Evolutionary conservation across 1,139 yeast genomes (phyloP), one percentile per base, ranked within the genome.

Genomic region (Debaryomyces nepalensis): DNA sequence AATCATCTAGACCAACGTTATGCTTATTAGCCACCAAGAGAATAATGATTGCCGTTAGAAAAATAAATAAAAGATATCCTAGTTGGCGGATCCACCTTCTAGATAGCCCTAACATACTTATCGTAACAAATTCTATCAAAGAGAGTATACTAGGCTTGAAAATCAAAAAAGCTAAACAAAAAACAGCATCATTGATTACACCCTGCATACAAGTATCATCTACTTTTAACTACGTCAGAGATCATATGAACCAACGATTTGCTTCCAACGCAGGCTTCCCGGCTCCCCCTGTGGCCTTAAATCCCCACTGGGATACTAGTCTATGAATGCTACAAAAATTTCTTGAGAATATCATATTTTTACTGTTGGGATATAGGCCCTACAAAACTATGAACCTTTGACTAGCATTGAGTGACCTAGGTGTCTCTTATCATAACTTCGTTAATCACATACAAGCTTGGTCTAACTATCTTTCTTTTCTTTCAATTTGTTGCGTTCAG

Each of bases 21-120:
- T 61, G 61, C 31, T 63, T 58, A 49, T 70, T 64, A 15, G 76
- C 76, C 11, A 66, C 26, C 8, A 67, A 50, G 21, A 68, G 44
- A 15, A 69, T 48, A 3, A 56, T 21, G 2, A 53, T 40, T 1
- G 63, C 58, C 4, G 59, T 20, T 10, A 47, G 32, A 7, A 62
- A 39, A 5, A 66, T 40, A 3, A 50, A 45, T 4, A 52, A 33
- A 34, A 48, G 41, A 36, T 59, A 64, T 9, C 50, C 49, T n/a
- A 59, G 42, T 44, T 61, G 61, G 21, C 72, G 57, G n/a, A 59
- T 21, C 35, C 55, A 47, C 41, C 63, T 52, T 41, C 55, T 53
- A n/a, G 66, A 60, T 26, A 63, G 48, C 4, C 57, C 57, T 14
- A 59, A 39, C 63, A 57, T 59, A 9, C 20, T 22, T 29, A 16